phyloP scores from a whole-genome alignment of 2,329 filamentous ascomycete genomes.

The Calonectria henricotiae region DNA sequence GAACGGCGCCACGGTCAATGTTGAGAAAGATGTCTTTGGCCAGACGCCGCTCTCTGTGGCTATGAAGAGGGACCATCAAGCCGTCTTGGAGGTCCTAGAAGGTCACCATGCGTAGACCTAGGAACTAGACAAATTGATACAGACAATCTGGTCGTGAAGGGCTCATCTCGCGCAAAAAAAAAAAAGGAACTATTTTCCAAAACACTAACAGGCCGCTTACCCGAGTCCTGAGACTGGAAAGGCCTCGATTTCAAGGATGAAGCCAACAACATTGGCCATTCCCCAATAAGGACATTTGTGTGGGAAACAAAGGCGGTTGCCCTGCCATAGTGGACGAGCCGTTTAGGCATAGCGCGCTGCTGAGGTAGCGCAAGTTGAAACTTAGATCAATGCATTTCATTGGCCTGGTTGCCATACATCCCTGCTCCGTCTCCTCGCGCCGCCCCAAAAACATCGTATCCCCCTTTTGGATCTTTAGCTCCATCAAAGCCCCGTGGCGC shows the following conservation, averaged over 20 bases:
- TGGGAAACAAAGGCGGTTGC: neutral
- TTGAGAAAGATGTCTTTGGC: neutral
- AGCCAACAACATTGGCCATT: neutral
- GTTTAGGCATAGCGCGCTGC: neutral
- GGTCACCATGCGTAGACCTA: neutral
- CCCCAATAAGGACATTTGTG: too few relatives aligned
- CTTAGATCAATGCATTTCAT: neutral
- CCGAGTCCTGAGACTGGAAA: neutral
- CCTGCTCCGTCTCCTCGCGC: neutral
- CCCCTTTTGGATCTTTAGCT: neutral
- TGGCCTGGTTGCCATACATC: neutral
- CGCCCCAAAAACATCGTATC: too few relatives aligned
- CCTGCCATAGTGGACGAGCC: neutral
- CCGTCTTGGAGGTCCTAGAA: neutral
- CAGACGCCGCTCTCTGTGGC: neutral
- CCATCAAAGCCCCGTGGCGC: conserved; percentile 1
- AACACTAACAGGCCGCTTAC: neutral
- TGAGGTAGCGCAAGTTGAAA: neutral
- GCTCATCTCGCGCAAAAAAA: too few relatives aligned
- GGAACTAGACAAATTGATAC: neutral
- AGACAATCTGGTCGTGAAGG: neutral
- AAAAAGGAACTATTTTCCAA: neutral
- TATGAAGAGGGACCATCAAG: neutral
- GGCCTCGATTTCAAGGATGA: neutral
- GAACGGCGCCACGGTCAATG: neutral